phyloP scores from a whole-genome alignment of 192 early-diverging fungal species.

The Entomortierella parvispora region DNA sequence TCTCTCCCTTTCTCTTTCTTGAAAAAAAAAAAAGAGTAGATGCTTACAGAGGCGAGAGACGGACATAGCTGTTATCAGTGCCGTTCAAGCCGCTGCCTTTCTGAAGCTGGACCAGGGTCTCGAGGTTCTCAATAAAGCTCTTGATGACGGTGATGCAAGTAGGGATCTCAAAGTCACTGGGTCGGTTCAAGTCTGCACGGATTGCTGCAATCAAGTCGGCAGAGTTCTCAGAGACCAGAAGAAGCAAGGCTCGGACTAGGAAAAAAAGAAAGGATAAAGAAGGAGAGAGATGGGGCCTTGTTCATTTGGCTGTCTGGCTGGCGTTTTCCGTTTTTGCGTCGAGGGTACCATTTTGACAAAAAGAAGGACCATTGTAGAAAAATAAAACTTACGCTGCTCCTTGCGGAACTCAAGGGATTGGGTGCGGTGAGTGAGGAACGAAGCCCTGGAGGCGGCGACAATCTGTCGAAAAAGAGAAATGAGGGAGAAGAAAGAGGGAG shows the following conservation, averaged over 20 bases:
- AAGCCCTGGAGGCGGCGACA: slow-evolving; percentile 15
- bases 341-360: neutral
- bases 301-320: neutral
- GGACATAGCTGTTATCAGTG: slow-evolving; percentile 30
- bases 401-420: slow-evolving; percentile 61
- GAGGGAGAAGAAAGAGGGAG: neutral
- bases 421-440: slow-evolving; percentile 44
- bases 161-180: slow-evolving; percentile 32
- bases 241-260: slow-evolving; percentile 29
- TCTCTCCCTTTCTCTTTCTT: neutral
- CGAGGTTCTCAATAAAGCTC: slow-evolving; percentile 23
- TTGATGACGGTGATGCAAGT: slow-evolving; percentile 4
- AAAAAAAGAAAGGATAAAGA: neutral
- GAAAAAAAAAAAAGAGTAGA: neutral
- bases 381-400: slow-evolving; percentile 62
- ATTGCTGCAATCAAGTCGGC: slow-evolving; percentile 59
- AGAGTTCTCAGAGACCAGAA: slow-evolving; percentile 58
- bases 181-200: slow-evolving; percentile 65
- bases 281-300: neutral
- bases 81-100: slow-evolving; percentile 5
- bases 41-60: slow-evolving; percentile 37
- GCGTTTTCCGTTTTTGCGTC: no score
- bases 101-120: slow-evolving; percentile 11
- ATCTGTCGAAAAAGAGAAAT: slow-evolving; percentile 13
- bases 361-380: neutral